A percentile compares a stretch with the other conserved stretches of the same genome.
Evolutionary conservation across 2,329 filamentous ascomycete species (phyloP).

Genomic region (Canariomyces notabilis): DNA sequence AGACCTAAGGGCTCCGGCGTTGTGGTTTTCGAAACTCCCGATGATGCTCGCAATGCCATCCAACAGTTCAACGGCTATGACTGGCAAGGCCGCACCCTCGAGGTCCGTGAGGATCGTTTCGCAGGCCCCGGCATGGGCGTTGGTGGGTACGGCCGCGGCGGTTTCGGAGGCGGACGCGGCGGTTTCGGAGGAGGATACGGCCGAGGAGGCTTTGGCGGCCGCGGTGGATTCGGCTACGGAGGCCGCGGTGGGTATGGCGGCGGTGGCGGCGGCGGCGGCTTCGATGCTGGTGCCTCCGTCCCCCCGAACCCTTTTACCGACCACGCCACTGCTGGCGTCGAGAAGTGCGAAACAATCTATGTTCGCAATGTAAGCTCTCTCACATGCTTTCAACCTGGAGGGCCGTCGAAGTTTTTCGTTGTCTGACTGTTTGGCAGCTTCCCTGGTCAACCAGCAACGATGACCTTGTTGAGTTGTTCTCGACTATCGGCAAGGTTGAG

Average conservation of each 20-base stretch:
- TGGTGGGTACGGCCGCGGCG: conserved; percentile 54
- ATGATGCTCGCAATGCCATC: conserved; percentile 93
- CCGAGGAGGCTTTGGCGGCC: conserved; percentile 39
- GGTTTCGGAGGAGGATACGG: conserved; percentile 53
- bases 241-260: conserved; percentile 42
- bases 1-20: conserved; percentile 95
- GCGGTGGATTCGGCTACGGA: conserved; percentile 47
- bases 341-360: conserved; percentile 80
- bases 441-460: conserved; percentile 99
- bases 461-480: conserved; percentile 92
- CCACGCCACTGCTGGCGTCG: conserved; percentile 79
- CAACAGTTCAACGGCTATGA: conserved; percentile 98
- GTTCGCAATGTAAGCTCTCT: conserved; percentile 80
- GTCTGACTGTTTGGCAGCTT: conserved; percentile 51
- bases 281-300: conserved; percentile 48
- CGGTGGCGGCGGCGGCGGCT: conserved; percentile 36
- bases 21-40: conserved; percentile 89
- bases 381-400: background rate
- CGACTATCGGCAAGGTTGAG: conserved; percentile 95
- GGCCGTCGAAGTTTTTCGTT: conserved; percentile 17
- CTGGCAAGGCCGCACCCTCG: conserved; percentile 89
- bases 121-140: conserved; percentile 54
- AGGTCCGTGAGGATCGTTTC: conserved; percentile 95
- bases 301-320: conserved; percentile 92
- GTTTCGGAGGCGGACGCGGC: conserved; percentile 48